phyloP scores from a whole-genome alignment of 768 basidiomycete genomes.

The Mycena rebaudengoi region DNA sequence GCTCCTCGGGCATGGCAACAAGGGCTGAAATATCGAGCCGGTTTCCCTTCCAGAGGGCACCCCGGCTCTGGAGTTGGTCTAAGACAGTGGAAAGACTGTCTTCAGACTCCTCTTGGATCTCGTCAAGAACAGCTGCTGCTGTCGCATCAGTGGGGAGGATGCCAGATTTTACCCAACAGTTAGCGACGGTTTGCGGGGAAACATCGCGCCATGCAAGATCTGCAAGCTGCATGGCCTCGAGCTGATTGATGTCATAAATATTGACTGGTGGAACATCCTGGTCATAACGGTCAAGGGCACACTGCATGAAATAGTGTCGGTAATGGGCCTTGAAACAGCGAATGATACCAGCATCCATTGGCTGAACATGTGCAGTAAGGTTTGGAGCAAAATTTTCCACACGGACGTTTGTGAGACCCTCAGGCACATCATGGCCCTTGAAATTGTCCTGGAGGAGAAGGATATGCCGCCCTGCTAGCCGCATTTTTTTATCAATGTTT shows the following conservation, averaged over 20 bases:
- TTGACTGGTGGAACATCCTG: not conserved
- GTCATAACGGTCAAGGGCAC: not conserved
- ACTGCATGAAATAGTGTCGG: not conserved
- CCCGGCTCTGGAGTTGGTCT: not conserved
- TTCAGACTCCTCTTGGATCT: not conserved
- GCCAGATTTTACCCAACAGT: too few species aligned
- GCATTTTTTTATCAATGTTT: conserved; percentile 36
- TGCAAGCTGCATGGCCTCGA: not conserved
- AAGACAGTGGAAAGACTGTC: not conserved
- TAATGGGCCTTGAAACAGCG: conserved; percentile 33
- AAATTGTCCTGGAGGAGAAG: conserved; percentile 45
- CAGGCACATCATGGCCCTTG: conserved; percentile 35
- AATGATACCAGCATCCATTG: conserved; percentile 47
- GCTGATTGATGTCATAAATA: not conserved
- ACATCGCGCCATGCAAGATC: not conserved
- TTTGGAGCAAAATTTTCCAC: conserved; percentile 46
- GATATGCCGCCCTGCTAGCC: conserved; percentile 30
- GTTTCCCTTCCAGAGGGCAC: not conserved
- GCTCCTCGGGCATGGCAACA: not conserved
- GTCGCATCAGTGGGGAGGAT: not conserved
- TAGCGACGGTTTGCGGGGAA: not conserved
- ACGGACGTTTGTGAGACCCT: conserved; percentile 29
- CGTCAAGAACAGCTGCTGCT: not conserved
- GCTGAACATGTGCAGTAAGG: conserved; percentile 46
- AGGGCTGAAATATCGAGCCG: not conserved